A percentile compares a stretch with the other conserved stretches of the same genome.
These are phyloP conservation scores for Wickerhamiella azymoides DNA, from an alignment of 805 yeast genomes.

Conservation along the genomic window DNA sequence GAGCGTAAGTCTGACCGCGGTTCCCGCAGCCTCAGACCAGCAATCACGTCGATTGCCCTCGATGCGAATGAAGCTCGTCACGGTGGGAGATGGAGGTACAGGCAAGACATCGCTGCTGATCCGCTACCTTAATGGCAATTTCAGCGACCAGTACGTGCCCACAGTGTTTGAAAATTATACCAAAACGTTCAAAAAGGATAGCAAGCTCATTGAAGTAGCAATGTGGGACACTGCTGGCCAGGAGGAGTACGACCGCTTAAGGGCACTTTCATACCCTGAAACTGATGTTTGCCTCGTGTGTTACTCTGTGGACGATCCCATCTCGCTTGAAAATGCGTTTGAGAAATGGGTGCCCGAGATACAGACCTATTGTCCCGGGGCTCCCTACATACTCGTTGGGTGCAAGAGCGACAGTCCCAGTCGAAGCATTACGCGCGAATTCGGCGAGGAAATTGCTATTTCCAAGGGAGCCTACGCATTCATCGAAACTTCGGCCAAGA, in stretches of 20 bases:
- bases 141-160: slow-evolving; percentile 65
- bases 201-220: slow-evolving; percentile 49
- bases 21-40: background rate
- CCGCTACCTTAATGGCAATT: slow-evolving; percentile 52
- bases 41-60: slow-evolving; percentile 19
- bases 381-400: slow-evolving; percentile 71
- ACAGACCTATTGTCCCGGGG: slow-evolving; percentile 63
- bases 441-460: slow-evolving; percentile 40
- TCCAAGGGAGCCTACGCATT: slow-evolving; percentile 58
- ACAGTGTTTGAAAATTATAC: slow-evolving; percentile 73
- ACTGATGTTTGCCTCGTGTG: slow-evolving; percentile 64
- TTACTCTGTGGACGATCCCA: slow-evolving; percentile 50
- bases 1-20: slow-evolving; percentile 8
- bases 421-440: slow-evolving; percentile 25
- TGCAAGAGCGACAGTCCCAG: slow-evolving; percentile 51
- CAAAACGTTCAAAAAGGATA: slow-evolving; percentile 36
- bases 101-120: slow-evolving; percentile 72
- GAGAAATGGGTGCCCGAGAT: slow-evolving; percentile 87
- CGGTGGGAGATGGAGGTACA: slow-evolving; percentile 82
- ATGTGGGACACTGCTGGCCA: slow-evolving; percentile 89
- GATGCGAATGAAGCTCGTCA: slow-evolving; percentile 45
- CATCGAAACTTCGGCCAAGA: slow-evolving; percentile 67
- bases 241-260: slow-evolving; percentile 67
- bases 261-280: slow-evolving; percentile 71
- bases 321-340: slow-evolving; percentile 54